Evolutionary conservation across 805 yeast genomes (phyloP).

Genomic region (Metschnikowia lochheadii): DNA sequence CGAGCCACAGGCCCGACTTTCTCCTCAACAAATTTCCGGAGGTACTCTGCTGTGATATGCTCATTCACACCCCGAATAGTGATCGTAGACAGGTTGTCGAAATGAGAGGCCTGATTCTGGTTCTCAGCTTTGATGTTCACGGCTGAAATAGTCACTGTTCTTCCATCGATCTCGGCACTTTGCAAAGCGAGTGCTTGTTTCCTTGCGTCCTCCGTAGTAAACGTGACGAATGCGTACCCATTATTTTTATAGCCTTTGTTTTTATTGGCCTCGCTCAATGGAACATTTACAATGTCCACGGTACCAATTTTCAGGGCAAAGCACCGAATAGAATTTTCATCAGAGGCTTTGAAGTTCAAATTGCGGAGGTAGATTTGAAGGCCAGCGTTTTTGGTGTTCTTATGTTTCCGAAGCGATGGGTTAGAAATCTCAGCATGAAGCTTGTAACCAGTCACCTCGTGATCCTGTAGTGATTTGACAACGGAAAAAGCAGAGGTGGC

Average conservation of each 20-base stretch:
- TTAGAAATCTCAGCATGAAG: constrained; percentile 61
- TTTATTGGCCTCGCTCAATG: constrained; percentile 33
- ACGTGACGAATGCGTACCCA: constrained; percentile 66
- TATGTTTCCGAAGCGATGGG: constrained; percentile 39
- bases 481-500: constrained; percentile 43
- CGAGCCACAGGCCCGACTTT: constrained; percentile 33
- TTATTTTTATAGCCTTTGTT: constrained; percentile 38
- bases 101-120: constrained; percentile 11
- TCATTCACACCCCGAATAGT: constrained; percentile 26
- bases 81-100: constrained; percentile 19
- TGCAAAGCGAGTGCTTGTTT: constrained; percentile 42
- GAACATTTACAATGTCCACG: constrained; percentile 50
- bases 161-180: constrained; percentile 39
- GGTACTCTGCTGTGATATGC: constrained; percentile 34
- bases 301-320: constrained; percentile 49
- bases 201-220: constrained; percentile 42
- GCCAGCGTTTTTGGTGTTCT: constrained; percentile 19
- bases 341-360: constrained; percentile 43
- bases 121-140: constrained; percentile 35
- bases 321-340: constrained; percentile 33
- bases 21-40: constrained; percentile 25
- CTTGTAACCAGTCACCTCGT: constrained; percentile 23
- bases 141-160: constrained; percentile 46
- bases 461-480: constrained; percentile 25
- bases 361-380: constrained; percentile 52